These are phyloP conservation scores for Tympanopsis confertula DNA, from an alignment of 2,329 filamentous ascomycete genomes.

Conservation along the genomic window DNA sequence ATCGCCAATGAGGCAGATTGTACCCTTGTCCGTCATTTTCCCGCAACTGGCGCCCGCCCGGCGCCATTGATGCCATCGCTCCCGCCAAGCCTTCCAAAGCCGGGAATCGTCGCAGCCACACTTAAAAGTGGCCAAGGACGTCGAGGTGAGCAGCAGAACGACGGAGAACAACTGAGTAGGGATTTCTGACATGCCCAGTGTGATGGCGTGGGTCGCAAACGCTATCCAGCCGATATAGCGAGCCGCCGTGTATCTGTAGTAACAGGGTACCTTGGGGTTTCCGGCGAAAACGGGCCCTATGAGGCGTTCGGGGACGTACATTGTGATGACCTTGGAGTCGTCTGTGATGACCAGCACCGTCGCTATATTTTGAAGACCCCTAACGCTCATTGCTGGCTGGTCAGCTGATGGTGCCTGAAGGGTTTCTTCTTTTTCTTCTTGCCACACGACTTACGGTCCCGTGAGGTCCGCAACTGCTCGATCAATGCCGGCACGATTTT, in stretches of 20 bases:
- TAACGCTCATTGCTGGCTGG: too few species aligned
- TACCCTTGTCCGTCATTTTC: too few species aligned
- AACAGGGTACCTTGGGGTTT: neutral
- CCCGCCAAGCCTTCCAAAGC: too few species aligned
- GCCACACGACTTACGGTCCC: neutral
- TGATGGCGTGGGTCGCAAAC: neutral
- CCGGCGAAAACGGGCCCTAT: neutral
- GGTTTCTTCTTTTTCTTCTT: too few species aligned
- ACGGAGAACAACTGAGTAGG: neutral
- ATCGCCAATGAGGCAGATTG: neutral
- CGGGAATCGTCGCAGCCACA: neutral
- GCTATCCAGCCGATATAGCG: neutral
- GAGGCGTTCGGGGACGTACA: neutral
- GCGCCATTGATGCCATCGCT: too few species aligned
- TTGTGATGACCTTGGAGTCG: neutral
- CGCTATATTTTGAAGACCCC: conserved; percentile 9
- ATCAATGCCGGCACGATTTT: neutral
- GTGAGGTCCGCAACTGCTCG: neutral
- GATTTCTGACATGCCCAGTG: neutral
- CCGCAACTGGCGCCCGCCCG: too few species aligned
- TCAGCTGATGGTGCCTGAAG: too few species aligned
- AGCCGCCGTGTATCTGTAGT: too few species aligned
- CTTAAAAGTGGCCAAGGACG: neutral
- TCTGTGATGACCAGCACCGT: neutral
- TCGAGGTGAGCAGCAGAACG: neutral